Percentiles rank a stretch among this genome's conserved stretches.
These are phyloP conservation scores for Turnera subulata DNA, from an alignment of 345 rosid species.

Conservation along the genomic window DNA sequence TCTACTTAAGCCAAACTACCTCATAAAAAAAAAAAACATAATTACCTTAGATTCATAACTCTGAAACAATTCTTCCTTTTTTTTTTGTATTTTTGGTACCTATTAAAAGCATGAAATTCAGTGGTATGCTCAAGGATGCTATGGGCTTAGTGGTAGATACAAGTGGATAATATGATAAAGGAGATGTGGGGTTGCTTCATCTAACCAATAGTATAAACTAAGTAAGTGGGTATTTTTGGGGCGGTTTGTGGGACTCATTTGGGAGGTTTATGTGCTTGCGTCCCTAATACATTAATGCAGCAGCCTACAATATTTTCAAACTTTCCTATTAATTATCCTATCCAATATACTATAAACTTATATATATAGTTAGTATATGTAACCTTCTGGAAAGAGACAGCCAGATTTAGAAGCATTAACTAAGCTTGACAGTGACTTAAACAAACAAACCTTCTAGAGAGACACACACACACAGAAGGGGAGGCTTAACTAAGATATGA, in stretches of 20 bases:
- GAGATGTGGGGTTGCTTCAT: slow-evolving; percentile 21
- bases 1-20: too few species aligned
- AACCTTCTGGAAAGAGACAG: background rate
- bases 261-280: background rate
- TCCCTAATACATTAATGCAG: slow-evolving; percentile 5
- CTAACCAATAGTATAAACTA: slow-evolving; percentile 23
- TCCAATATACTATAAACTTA: background rate
- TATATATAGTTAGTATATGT: background rate
- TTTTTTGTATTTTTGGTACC: too few species aligned
- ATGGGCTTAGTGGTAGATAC: too few species aligned
- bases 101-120: too few species aligned
- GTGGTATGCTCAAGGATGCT: too few species aligned
- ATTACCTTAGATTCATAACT: too few species aligned
- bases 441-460: slow-evolving; percentile 3
- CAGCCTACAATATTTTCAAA: background rate
- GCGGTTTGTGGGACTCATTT: slow-evolving; percentile 27
- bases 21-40: too few species aligned
- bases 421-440: slow-evolving; percentile 7
- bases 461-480: background rate
- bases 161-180: background rate
- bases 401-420: background rate
- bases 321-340: slow-evolving; percentile 3
- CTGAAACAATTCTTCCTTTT: too few species aligned
- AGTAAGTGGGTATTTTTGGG: slow-evolving; percentile 20
- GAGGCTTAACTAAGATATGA: slow-evolving; percentile 5